Conservation (phyloP, 2,329 filamentous ascomycete species). For the Nothopassalora personata region DNA sequence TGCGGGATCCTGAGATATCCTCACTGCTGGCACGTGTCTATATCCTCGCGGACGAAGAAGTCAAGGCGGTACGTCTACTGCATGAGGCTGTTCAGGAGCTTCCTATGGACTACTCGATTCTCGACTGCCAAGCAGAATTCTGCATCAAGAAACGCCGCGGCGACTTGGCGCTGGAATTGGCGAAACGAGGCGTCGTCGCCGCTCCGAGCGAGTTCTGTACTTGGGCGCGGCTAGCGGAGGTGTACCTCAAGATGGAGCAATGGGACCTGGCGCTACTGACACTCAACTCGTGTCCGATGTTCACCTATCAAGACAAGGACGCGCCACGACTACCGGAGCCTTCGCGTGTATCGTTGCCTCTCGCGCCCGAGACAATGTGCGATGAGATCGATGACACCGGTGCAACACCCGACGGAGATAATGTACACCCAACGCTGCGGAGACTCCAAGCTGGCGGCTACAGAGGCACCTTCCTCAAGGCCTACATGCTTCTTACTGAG, state of each 20-base stretch:
- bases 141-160: constrained; percentile 81
- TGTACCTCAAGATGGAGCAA: constrained; percentile 89
- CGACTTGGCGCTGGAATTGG: constrained; percentile 83
- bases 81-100: constrained; percentile 84
- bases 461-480: constrained; percentile 91
- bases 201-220: constrained; percentile 96
- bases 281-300: constrained; percentile 98
- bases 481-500: constrained; percentile 88
- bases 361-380: constrained; percentile 79
- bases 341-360: constrained; percentile 77
- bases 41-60: constrained; percentile 93
- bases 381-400: constrained; percentile 95
- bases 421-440: constrained; percentile 79
- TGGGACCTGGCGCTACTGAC: constrained; percentile 95
- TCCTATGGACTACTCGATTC: constrained; percentile 95
- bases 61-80: constrained; percentile 84
- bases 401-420: constrained; percentile 68
- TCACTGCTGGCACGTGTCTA: constrained; percentile 86
- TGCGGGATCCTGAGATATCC: constrained; percentile 86
- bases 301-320: constrained; percentile 98
- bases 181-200: constrained; percentile 88
- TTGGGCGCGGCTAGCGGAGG: constrained; percentile 88
- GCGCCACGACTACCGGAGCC: constrained; percentile 91
- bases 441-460: constrained; percentile 84
- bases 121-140: constrained; percentile 91